Base-by-base conservation (phyloP, 352 stramenopile genomes). In the Globisporangium polare region DNA sequence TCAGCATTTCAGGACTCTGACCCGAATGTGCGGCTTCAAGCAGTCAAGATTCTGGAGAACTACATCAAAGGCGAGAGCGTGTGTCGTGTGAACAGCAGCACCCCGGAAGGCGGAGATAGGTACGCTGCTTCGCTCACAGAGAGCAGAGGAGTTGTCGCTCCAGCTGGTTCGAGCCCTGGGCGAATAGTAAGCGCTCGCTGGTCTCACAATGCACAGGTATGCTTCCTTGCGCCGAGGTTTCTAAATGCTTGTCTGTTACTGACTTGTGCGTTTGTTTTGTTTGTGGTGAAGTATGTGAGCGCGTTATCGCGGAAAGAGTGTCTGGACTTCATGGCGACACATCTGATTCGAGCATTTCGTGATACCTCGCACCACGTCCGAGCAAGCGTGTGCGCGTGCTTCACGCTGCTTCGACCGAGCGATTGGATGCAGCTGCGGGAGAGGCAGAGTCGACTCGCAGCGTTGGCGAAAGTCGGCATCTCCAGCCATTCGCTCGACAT, bases 1-100 rank as follows among this genome's bases (percentile, higher is more conserved):
- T 75, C 71, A 20, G 81, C 84, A 5, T 95, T 94, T 55, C 84
- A 91, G 74, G 86, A 95, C 35, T 72, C 88, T 61, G 86, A 95
- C 50, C 80, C 86, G 2, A 94, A 94, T 57, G 82, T 95, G 45
- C 86, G 86, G 0, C 71, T 95, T 0, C 86, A 95, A 78, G 86
- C 86, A 1, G 79, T 95, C 4, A 95, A 95, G 57, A 92, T 95
- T 47, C 43, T 95, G 57, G 86, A 95, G 58, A 93, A 94, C 56
- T 94, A 95, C 60, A 90, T 95, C 62, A 90, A 94, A 53, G 85
- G 84, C 24, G 74, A 82, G 41, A 73, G 74, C 39, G 61, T 62
- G 3, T 68, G 35, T 49, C 53, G 65, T 24, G 42, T 15, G 52
- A 63, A 6, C 29, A 35, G 9, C 29, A 59, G 18, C 3, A 6